Percentiles rank a stretch among this genome's conserved stretches.
phyloP scores from a whole-genome alignment of 805 yeast genomes.

The Lipomyces sp. region DNA sequence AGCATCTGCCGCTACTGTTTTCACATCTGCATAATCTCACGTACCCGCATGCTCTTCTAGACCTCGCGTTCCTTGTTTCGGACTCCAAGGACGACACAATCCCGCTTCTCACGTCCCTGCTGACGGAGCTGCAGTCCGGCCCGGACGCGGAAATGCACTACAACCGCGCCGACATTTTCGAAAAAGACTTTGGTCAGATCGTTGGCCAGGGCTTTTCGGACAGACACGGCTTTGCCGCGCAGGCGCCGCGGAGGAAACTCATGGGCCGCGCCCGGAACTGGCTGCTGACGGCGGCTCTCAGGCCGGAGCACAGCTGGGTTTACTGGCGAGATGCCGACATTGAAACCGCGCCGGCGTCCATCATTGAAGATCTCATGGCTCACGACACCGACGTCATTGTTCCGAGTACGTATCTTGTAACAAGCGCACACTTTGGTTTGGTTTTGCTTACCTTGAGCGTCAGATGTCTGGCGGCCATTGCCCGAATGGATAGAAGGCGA shows the following conservation, averaged over 20 bases:
- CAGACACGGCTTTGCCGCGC: conserved; percentile 93
- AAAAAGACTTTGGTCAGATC: conserved; percentile 89
- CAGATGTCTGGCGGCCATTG: conserved; percentile 89
- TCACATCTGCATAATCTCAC: conserved; percentile 74
- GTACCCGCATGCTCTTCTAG: conserved; percentile 64
- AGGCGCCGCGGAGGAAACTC: conserved; percentile 88
- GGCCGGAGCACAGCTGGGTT: conserved; percentile 92
- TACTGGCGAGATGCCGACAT: conserved; percentile 98
- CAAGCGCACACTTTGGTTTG: too few relatives aligned
- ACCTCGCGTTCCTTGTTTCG: conserved; percentile 73
- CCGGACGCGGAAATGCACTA: conserved; percentile 57
- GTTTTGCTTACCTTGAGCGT: too few relatives aligned
- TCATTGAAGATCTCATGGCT: conserved; percentile 87
- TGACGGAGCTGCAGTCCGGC: conserved; percentile 57
- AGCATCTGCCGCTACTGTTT: conserved; percentile 86
- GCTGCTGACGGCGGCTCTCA: conserved; percentile 79
- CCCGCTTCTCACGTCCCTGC: conserved; percentile 53
- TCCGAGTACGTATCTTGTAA: conserved; percentile 51
- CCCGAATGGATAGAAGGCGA: conserved; percentile 83
- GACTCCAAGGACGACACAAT: conserved; percentile 85
- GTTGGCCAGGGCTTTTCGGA: conserved; percentile 92
- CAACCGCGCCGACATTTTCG: conserved; percentile 74
- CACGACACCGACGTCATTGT: conserved; percentile 89
- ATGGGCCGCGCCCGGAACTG: conserved; percentile 97
- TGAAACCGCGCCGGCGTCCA: conserved; percentile 81